Base-by-base conservation (phyloP, 163 green algal species). In the Scenedesmus sp. region DNA sequence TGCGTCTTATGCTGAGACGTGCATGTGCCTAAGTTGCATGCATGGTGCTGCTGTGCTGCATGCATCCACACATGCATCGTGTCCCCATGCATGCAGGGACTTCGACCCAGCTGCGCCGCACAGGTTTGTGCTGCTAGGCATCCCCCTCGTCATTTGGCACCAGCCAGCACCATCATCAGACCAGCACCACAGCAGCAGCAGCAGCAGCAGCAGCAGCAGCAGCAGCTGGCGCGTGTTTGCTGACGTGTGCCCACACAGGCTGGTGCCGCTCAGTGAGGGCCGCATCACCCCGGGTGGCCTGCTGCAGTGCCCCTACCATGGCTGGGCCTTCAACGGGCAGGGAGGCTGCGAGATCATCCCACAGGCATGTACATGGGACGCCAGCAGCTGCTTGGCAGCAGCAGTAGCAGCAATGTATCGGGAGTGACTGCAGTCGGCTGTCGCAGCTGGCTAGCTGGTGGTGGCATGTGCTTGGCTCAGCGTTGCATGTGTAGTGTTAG, bases 181-280 rank as follows among this genome's bases (percentile, higher is more conserved):
- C 9, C 59, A 10, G 8, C 59, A 64, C 59, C 18, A 88, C 84
- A 82, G 64, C 85, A 89, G 66, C 85, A 89, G 23, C 62, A 82
- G 54, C 86, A 66, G 77, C 20, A 76, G 57, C 56, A 57, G 57
- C 57, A 77, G 85, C 82, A 85, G 55, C 73, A 79, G 23, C 73
- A 86, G 73, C 87, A 18, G 70, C 5, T 98, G 94, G 92, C 94
- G 94, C 6, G 93, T 88, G 67, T 96, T 98, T 57, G 90, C 94
- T 60, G 97, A 98, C 93, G 92, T 94, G 52, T 99, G 97, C 91
- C 97, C 97, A 12, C 97, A 99, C 92, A 91, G 97, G 20, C 94
- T 97, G 64, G 96, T 97, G 56, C 96, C 95, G 13, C 94, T 98
- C 88, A 96, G 91, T 18, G 97, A 99, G 89, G 97, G 97, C 7